Conservation (phyloP, 805 yeast species). For the Starmerella potacharoeniae region DNA sequence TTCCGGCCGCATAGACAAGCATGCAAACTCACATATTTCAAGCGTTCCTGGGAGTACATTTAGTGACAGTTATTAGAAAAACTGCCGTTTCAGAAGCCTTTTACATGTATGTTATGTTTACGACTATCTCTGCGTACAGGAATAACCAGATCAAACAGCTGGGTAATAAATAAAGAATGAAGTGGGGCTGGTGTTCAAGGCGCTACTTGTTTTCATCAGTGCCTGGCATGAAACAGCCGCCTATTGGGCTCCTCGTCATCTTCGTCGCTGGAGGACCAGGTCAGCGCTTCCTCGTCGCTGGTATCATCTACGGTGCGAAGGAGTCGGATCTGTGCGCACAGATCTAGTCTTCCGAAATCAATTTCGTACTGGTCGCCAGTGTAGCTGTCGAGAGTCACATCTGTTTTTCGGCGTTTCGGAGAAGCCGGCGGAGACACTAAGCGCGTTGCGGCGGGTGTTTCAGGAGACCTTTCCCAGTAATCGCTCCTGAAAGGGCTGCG, state of each 20-base stretch:
- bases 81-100: not conserved
- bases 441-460: not conserved
- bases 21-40: not conserved
- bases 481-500: constrained; percentile 1
- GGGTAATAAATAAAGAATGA: not conserved
- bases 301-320: not conserved
- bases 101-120: too few relatives aligned
- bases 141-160: too few relatives aligned
- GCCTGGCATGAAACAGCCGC: not conserved
- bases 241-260: constrained; percentile 1
- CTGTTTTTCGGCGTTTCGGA: constrained; percentile 8
- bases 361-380: not conserved
- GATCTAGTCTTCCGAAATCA: constrained; percentile 3
- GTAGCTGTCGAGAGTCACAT: not conserved
- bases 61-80: not conserved
- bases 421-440: not conserved
- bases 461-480: not conserved
- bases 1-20: not conserved
- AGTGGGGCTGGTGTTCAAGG: not conserved
- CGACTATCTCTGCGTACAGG: too few relatives aligned
- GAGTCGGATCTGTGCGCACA: constrained; percentile 9
- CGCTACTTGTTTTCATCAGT: not conserved
- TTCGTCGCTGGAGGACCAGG: constrained; percentile 15
- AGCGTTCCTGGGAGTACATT: not conserved
- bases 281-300: constrained; percentile 11